Base-by-base conservation (phyloP, 495 filamentous ascomycete species). In the Neohortaea acidophila region DNA sequence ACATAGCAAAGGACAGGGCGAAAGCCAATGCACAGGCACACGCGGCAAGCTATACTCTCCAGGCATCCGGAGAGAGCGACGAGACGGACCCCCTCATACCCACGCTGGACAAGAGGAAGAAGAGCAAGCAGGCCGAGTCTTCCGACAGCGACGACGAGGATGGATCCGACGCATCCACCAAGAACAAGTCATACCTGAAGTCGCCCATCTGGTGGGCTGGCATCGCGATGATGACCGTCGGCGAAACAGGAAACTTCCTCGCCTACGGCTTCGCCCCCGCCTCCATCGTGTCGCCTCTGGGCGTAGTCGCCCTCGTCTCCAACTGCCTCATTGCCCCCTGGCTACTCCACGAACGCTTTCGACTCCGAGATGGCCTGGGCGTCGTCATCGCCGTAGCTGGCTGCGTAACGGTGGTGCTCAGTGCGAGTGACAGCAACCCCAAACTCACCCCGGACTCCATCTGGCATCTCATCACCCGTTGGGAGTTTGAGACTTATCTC, bases 241-340 rank as follows among this genome's bases (percentile, higher is more conserved):
- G 89, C 11, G 89, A 97, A 62, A 74, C 75, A 42, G 89, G 89
- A 15, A 97, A 97, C 56, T 97, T 97, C 57, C 67, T 97, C 38
- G 89, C 89, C 3, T 97, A 97, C 55, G 89, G 89, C 9, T 97
- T 97, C 55, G 89, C 89, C n/a, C 86, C 89, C 13, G 89, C 89
- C 2, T 94, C 87, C 10, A 94, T 97, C 44, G 89, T 97, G n/a
- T 89, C 82, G 12, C 89, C 89, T 1, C 64, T 97, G 11, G 89
- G 89, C 8, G 89, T 97, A 15, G 89, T 96, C 0, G 89, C 89
- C 2, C 61, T 97, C 41, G 75, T 97, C 18, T 92, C 85, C 32
- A 97, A 97, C 57, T 96, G 89, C 54, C 69, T 96, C 33, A 91
- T 97, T 56, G 89, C 89, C 6, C 89, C 89, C 20, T 73, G 85